phyloP scores from a whole-genome alignment of 1,284 basidiomycete species.

The Coniferiporia weirii region DNA sequence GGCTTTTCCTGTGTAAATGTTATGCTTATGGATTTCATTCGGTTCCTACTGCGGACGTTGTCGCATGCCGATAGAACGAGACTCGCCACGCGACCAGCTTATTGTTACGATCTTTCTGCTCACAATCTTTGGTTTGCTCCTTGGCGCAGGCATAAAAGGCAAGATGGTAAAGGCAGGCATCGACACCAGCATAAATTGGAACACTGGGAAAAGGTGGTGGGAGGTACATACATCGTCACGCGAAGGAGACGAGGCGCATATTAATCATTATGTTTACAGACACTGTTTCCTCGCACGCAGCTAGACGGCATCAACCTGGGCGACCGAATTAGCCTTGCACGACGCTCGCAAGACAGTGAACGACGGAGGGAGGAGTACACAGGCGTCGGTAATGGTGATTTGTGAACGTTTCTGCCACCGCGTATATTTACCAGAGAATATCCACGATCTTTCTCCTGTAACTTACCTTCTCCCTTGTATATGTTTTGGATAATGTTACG shows the following conservation, averaged over 20 bases:
- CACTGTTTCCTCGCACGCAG: constrained; percentile 54
- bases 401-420: constrained; percentile 1
- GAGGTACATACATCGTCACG: constrained; percentile 53
- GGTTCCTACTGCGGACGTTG: not conserved
- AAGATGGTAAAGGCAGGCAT: constrained; percentile 75
- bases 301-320: constrained; percentile 45
- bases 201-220: constrained; percentile 66
- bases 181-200: constrained; percentile 57
- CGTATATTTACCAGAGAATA: not conserved
- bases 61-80: constrained; percentile 53
- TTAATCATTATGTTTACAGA: constrained; percentile 31
- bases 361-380: constrained; percentile 37
- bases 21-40: not conserved
- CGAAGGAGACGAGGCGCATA: constrained; percentile 8
- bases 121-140: constrained; percentile 76
- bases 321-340: constrained; percentile 28
- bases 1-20: constrained; percentile 12
- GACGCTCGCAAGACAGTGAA: constrained; percentile 24
- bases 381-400: constrained; percentile 23
- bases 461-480: not conserved
- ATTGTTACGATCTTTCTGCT: constrained; percentile 87
- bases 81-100: constrained; percentile 87
- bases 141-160: constrained; percentile 78
- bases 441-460: not conserved
- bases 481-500: not conserved